Evolutionary conservation across 2,329 filamentous ascomycete species (phyloP).

Genomic region (Colletotrichum gloeosporioides): DNA sequence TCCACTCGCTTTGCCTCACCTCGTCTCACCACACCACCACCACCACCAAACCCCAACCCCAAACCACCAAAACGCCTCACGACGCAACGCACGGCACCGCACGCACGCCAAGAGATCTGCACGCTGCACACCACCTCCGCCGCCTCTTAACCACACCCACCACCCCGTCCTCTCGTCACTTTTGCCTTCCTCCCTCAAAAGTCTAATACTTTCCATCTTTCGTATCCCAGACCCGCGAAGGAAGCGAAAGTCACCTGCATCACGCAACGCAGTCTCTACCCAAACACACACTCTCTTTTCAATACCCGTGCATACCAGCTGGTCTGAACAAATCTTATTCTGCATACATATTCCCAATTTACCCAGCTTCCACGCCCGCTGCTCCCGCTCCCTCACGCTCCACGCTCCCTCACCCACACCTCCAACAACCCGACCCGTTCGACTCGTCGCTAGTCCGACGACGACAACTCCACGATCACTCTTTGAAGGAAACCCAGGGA

Average conservation of each 20-base stretch:
- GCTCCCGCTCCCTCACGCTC: neutral
- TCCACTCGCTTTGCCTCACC: neutral
- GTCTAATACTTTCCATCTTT: neutral
- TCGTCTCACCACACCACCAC: neutral
- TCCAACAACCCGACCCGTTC: neutral
- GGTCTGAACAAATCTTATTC: slow-evolving; percentile 7
- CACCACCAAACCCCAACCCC: neutral
- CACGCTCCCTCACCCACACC: neutral
- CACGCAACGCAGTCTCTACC: neutral
- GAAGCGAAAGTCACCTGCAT: neutral
- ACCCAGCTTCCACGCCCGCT: rapidly evolving
- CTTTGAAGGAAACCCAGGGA: neutral
- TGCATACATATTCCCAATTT: neutral
- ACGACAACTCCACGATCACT: neutral
- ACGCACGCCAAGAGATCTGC: slow-evolving; percentile 14
- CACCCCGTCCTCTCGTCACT: neutral
- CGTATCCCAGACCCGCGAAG: neutral
- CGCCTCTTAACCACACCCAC: slow-evolving; percentile 3
- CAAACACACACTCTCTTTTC: neutral
- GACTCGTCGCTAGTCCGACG: slow-evolving; percentile 13
- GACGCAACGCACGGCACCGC: slow-evolving; percentile 1
- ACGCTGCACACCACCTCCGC: neutral
- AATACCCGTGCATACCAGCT: neutral
- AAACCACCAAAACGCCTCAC: neutral
- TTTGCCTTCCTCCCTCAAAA: neutral